Conservation (phyloP, 768 basidiomycete genomes). For the Naganishia vaughanmartiniae region DNA sequence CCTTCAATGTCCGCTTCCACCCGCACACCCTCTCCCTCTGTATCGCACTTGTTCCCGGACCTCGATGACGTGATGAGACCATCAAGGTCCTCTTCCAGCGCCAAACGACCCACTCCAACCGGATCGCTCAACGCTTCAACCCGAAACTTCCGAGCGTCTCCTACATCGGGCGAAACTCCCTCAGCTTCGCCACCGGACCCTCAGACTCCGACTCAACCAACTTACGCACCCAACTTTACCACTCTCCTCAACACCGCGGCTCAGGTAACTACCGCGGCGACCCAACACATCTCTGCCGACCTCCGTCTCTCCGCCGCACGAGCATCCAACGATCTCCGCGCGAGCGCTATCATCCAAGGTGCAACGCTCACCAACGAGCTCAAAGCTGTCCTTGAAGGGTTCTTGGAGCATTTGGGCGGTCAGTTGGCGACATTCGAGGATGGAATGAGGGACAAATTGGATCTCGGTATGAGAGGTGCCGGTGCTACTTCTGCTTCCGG, state of each 20-base stretch:
- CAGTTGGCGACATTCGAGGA: conserved; percentile 47
- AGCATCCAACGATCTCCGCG: conserved; percentile 7
- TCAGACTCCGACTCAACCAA: background rate
- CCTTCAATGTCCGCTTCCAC: background rate
- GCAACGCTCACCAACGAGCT: conserved; percentile 39
- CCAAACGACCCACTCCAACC: background rate
- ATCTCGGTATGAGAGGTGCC: background rate
- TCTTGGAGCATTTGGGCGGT: conserved; percentile 45
- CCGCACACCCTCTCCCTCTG: background rate
- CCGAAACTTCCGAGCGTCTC: background rate
- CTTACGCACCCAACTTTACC: conserved; percentile 2
- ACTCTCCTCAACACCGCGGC: conserved; percentile 12
- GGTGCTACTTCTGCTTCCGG: conserved; percentile 39
- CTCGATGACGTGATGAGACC: conserved; percentile 17
- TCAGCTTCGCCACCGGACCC: background rate
- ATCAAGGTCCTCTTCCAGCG: conserved; percentile 1
- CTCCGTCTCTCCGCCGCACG: conserved; percentile 10
- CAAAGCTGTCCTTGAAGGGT: conserved; percentile 45
- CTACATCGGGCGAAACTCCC: background rate
- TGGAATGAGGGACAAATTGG: conserved; percentile 36
- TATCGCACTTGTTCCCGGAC: conserved; percentile 18
- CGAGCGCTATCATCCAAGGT: conserved; percentile 13
- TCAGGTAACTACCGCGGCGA: conserved; percentile 5
- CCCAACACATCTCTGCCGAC: conserved; percentile 1
- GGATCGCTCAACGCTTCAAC: background rate